These are phyloP conservation scores for Plasmopara halstedii DNA, from an alignment of 352 stramenopile species.

Conservation along the genomic window DNA sequence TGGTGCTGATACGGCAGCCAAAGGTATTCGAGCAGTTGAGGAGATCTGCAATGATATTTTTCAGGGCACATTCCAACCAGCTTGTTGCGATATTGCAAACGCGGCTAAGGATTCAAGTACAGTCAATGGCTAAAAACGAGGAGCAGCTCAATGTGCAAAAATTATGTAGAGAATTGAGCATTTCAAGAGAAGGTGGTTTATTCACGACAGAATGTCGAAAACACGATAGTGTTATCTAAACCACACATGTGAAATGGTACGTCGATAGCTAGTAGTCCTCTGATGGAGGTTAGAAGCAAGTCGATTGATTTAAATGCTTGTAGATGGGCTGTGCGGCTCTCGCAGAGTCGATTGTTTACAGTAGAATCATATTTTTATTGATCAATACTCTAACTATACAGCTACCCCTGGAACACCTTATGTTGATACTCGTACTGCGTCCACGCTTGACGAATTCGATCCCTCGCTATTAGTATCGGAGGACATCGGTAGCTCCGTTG, in stretches of 20 bases:
- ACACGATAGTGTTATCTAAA: no score
- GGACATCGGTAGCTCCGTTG: conserved; percentile 2
- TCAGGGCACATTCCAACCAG: conserved; percentile 65
- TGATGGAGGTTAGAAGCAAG: no score
- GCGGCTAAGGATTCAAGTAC: conserved; percentile 7
- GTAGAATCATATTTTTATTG: conserved; percentile 22
- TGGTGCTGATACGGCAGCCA: conserved; percentile 66
- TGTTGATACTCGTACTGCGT: conserved; percentile 2
- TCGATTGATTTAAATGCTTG: no score
- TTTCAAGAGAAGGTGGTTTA: no score
- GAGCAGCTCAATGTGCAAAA: conserved; percentile 4
- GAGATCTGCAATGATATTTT: conserved; percentile 83
- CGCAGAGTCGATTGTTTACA: conserved; percentile 13
- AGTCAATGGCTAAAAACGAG: no score
- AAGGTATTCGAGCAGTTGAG: conserved; percentile 75
- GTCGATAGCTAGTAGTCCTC: no score
- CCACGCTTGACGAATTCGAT: conserved; percentile 6
- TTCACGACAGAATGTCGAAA: no score
- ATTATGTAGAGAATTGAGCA: conserved; percentile 6
- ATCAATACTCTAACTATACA: conserved; percentile 19
- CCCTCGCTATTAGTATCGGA: conserved; percentile 12
- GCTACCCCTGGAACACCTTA: conserved; percentile 11
- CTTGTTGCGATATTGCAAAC: conserved; percentile 40
- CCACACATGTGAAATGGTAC: no score
- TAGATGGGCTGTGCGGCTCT: no score